Evolutionary conservation across 129 eudicot species (phyloP), one percentile per base, ranked within the genome.

Genomic region (Dittrichia graveolens): DNA sequence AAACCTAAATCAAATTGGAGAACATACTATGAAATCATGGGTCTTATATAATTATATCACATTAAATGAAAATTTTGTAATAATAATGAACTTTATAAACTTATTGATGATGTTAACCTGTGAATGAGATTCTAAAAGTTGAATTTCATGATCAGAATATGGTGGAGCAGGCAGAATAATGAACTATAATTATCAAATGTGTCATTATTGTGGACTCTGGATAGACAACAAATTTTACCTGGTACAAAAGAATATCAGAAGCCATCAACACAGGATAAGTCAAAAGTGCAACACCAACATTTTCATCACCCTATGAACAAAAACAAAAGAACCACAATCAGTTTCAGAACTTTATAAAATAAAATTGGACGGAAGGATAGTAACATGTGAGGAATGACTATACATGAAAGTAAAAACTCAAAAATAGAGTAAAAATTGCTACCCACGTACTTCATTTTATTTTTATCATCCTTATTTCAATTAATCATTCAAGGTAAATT

Each of bases 211-310:
- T 9, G 46, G 61, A 35, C 18, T 62, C 39, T 53, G 9, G 34
- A 50, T 45, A 52, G 56, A 68, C 39, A 54, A 18, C 38, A 78
- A 64, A 60, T 16, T 0, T 18, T 69, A 95, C 99, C 96, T 95
- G 99, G 79, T 95, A 95, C 72, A 95, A 79, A 63, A 95, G 97
- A 63, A 95, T 95, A 82, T 95, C 99, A 67, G 99, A 82, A 77
- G 99, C 99, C 99, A 95, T 95, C 84, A 95, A 76, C 81, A 91
- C 97, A 5, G 99, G 99, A 86, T 95, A 95, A 13, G 99, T 95
- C 81, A 95, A 72, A 77, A 95, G 97, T 31, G 77, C 96, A 54
- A 89, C 99, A 61, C 91, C 99, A 67, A 91, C 99, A 83, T 95
- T 95, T 83, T 91, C 97, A 83, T 95, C 97, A 5, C 99, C 99